Conservation (phyloP, 1,284 basidiomycete species). For the Mycena citricolor region DNA sequence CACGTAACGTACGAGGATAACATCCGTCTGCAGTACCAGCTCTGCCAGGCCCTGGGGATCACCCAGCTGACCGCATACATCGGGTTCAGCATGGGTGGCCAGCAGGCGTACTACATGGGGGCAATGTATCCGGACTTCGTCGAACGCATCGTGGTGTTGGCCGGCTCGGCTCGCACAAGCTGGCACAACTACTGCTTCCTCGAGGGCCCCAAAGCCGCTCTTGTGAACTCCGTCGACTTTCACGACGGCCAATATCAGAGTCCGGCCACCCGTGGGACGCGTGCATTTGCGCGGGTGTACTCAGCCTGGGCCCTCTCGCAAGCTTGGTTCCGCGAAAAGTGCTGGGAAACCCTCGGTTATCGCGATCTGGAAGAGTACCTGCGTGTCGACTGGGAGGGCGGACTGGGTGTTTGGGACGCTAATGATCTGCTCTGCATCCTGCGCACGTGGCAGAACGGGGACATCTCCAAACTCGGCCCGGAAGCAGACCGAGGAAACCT, state of each 20-base stretch:
- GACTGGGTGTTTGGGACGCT: slow-evolving; percentile 51
- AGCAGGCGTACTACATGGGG: slow-evolving; percentile 66
- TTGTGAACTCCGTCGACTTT: slow-evolving; percentile 58
- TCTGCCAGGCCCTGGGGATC: slow-evolving; percentile 49
- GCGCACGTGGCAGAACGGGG: slow-evolving; percentile 58
- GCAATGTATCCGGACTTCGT: slow-evolving; percentile 59
- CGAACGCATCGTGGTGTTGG: slow-evolving; percentile 45
- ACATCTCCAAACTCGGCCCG: slow-evolving; percentile 38
- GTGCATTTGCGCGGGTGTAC: slow-evolving; percentile 58
- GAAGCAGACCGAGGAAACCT: slow-evolving; percentile 46
- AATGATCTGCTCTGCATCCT: slow-evolving; percentile 53
- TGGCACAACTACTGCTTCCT: slow-evolving; percentile 62
- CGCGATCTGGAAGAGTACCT: slow-evolving; percentile 50
- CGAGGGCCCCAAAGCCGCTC: slow-evolving; percentile 58
- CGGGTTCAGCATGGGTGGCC: slow-evolving; percentile 65
- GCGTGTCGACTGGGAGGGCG: slow-evolving; percentile 53
- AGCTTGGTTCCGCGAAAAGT: slow-evolving; percentile 54
- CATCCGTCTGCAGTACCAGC: slow-evolving; percentile 49
- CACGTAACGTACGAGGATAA: slow-evolving; percentile 50
- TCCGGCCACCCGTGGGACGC: slow-evolving; percentile 47
- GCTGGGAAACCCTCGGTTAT: slow-evolving; percentile 34
- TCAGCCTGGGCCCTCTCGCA: slow-evolving; percentile 51
- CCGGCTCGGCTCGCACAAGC: slow-evolving; percentile 61
- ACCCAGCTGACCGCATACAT: slow-evolving; percentile 50
- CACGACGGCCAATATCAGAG: slow-evolving; percentile 52